Base-by-base conservation (phyloP, 2,329 filamentous ascomycete species). In the Tolypocladium ophioglossoides region DNA sequence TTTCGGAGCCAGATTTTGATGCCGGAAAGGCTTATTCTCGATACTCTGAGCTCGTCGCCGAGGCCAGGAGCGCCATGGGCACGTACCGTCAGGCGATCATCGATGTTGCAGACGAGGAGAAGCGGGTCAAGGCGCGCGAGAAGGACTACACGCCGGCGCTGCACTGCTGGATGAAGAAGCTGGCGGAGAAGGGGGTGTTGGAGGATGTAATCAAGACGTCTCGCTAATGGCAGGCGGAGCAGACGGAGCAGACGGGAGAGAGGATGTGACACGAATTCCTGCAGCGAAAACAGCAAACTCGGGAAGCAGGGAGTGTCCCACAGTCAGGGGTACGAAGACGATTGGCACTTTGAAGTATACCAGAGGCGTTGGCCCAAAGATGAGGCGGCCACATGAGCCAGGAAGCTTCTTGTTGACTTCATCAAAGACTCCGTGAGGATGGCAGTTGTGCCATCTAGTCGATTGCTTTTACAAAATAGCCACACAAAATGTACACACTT, bases 131-230 rank as follows among this genome's bases (percentile, higher is more conserved):
- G 24, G 76, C 77, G 32, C 73, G 83, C 2, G 78, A 79, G 62
- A 78, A 82, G 62, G 87, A 95, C 63, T 88, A 87, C 63, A 84
- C 81, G 0, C 81, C 83, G 1, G 80, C 83, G 0, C 76, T 92
- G 24, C 82, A 87, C 61, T 74, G 70, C 39, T 92, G 88, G 84
- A 69, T 91, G 47, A 78, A 78, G 58, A 80, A 79, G 57, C 75
- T 95, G 55, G 86, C 86, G 1, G 81, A 84, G 56, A 84, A 85
- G 61, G 83, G 81, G 1, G 70, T 81, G 2, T 67, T 94, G 54
- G 71, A 74, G 59, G 69, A 75, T 38, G 50, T 71, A 5, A 67
- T 72, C 12, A 63, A 62, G 16, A 56, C 58, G 30, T 60, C 61
- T 8, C 59, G 52, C 39, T 61, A 53, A 52, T 18, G 18, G 6